Evolutionary conservation across 192 early-diverging fungal genomes (phyloP), one percentile per base, ranked within the genome.

Genomic region (Lunasporangiospora selenospora): DNA sequence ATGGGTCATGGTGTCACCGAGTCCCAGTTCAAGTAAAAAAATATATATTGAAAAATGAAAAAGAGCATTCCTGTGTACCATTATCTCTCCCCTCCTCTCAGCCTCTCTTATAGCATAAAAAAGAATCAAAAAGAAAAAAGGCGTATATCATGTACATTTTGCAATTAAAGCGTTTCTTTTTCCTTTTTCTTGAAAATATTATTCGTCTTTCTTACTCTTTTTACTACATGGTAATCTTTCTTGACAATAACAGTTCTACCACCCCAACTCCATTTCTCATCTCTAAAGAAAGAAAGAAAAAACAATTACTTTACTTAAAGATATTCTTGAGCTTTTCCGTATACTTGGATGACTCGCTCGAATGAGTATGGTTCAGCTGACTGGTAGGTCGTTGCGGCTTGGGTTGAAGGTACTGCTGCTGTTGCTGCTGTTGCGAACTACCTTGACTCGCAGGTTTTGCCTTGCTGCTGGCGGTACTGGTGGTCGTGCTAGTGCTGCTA

Each of bases 1-100:
- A 94, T 98, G 93, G 96, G 96, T 57, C 84, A 88, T 55, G 96
- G 92, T 54, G 92, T 91, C 33, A 94, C 91, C n/a, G 90, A 94
- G 67, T 51, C 83, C 45, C 92, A 93, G 82, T 93, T 93, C 84
- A 48, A 48, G 18, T 10, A 29, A 27, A 46, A 46, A 46, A 24
- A 46, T 2, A 19, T 43, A 5, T 6, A 53, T 5, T 24, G 6
- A 39, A 40, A 54, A 26, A 23, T 30, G 41, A 39, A 23, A 40
- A 37, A 39, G 5, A 31, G 47, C 26, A 29, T 37, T 53, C 52
- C 36, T 37, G 37, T 53, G 52, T 23, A 26, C 29, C 29, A 13
- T 46, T 46, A 27, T 46, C 44, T 46, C 44, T 26, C 44, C 44
- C 44, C 44, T 19, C 44, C n/a, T n/a, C n/a, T n/a, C n/a, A n/a